phyloP scores from a whole-genome alignment of 176 grass and related monocot species.

The Cenchrus fungigraminus region DNA sequence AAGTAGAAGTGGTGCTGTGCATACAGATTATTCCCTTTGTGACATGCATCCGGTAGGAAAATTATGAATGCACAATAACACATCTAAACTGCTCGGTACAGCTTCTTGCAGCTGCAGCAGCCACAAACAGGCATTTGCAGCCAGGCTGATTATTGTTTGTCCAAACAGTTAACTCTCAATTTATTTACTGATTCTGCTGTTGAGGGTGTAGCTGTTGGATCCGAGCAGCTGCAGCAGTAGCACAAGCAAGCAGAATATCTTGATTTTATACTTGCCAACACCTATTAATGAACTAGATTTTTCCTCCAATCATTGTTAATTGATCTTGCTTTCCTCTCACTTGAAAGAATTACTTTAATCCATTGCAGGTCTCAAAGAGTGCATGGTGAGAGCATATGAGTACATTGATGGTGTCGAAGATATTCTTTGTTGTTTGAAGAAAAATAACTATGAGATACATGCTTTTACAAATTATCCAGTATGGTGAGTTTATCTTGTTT shows the following conservation, averaged over 20 bases:
- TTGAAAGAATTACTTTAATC: background rate
- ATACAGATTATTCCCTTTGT: background rate
- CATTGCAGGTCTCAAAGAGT: conserved; percentile 82
- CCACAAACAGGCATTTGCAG: too few relatives aligned
- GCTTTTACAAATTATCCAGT: conserved; percentile 98
- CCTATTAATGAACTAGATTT: background rate
- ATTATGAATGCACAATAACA: background rate
- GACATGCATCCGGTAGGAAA: background rate
- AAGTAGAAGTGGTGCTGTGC: background rate
- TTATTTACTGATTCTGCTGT: too few relatives aligned
- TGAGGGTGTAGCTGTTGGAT: too few relatives aligned
- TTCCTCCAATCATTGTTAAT: background rate
- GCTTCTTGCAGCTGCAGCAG: too few relatives aligned
- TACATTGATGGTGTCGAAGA: conserved; percentile 87
- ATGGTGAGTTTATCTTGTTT: conserved; percentile 66
- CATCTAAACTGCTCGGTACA: background rate
- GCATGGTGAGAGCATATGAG: conserved; percentile 86
- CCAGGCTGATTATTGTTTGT: too few relatives aligned
- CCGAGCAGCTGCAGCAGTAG: too few relatives aligned
- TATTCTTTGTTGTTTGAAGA: conserved; percentile 74
- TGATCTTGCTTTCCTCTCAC: background rate
- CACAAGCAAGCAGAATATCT: too few relatives aligned
- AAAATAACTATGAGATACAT: conserved; percentile 92
- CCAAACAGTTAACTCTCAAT: too few relatives aligned
- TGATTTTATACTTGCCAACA: conserved; percentile 11